Percentiles rank a stretch among this genome's conserved stretches.
These are phyloP conservation scores for Ocimum tenuiflorum DNA, from an alignment of 257 asterid genomes.

Conservation along the genomic window DNA sequence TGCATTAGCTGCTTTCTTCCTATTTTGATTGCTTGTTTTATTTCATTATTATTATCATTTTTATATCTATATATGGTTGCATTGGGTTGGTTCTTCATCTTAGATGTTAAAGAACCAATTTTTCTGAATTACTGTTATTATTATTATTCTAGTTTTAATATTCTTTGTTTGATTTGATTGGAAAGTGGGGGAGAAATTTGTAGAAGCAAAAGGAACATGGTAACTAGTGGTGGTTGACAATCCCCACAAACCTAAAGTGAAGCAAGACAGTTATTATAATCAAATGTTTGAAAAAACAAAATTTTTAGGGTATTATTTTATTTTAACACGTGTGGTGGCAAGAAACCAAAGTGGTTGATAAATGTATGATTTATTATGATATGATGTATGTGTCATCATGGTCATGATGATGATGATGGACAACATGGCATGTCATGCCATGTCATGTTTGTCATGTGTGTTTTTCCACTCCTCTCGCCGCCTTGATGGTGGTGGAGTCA, in stretches of 20 bases:
- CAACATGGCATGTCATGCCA: too few species aligned
- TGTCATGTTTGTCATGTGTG: background rate
- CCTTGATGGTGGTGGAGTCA: conserved; percentile 18
- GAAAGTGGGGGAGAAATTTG: background rate
- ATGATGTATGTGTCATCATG: too few species aligned
- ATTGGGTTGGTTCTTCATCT: too few species aligned
- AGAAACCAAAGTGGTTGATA: conserved; percentile 7
- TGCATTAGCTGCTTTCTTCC: too few species aligned
- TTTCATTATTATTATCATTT: too few species aligned
- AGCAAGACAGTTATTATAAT: conserved; percentile 3
- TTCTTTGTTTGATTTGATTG: too few species aligned
- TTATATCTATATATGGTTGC: too few species aligned
- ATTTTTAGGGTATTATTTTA: too few species aligned
- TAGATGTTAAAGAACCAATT: too few species aligned
- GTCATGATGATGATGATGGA: background rate
- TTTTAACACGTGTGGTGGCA: conserved; percentile 28
- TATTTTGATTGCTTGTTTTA: too few species aligned
- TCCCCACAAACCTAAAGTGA: conserved; percentile 16
- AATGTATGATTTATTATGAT: background rate
- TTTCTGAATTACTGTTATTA: too few species aligned
- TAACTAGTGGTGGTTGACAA: conserved; percentile 22
- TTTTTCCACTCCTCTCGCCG: conserved; percentile 27
- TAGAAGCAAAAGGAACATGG: background rate
- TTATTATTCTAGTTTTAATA: too few species aligned
- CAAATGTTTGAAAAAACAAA: conserved; percentile 14